Evolutionary conservation across 75 land plant species (phyloP), one percentile per base, ranked within the genome.

Genomic region (Pseudotsuga menziesii): DNA sequence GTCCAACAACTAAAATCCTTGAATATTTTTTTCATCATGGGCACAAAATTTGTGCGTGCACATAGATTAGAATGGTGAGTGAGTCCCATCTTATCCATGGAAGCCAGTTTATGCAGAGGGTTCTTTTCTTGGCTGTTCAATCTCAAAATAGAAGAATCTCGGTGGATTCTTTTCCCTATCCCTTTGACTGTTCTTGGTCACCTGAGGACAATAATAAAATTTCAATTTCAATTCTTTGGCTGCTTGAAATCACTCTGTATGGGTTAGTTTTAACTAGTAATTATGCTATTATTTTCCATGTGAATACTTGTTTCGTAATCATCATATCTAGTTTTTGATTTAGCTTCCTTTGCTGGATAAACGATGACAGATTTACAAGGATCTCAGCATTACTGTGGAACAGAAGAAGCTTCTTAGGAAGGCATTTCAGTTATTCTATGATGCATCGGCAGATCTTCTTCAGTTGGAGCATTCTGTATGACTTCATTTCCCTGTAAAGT

Each of bases 391-490:
- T 70, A 91, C 93, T 36, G 73, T 88, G 36, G 99, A 96, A 32
- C 99, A 96, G 36, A 96, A 90, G 80, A 96, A 94, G 78, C 59
- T 76, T 44, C 84, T 94, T 55, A 86, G 85, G 80, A 96, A 94
- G 85, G 80, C 92, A 57, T 82, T 94, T 66, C 83, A 88, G 78
- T 75, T 92, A 48, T 96, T 87, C 77, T 89, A 87, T 83, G 98
- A 96, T 80, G 89, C 92, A 77, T 93, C 81, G 12, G 86, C 79
- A 20, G 97, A 92, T 27, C 85, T 92, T 57, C 93, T 96, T 73
- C 94, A 90, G 59, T 79, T 94, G 29, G 99, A 96, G 78, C 98
- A 96, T 82, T 48, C 89, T 70, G 99, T 96, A 94, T 83, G 90
- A 64, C 16, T 35, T 41, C 58, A 26, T 20, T 66, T 6, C 59